Evolutionary conservation across 2,329 filamentous ascomycete genomes (phyloP).

Genomic region (Ophiostoma triangulosporum): DNA sequence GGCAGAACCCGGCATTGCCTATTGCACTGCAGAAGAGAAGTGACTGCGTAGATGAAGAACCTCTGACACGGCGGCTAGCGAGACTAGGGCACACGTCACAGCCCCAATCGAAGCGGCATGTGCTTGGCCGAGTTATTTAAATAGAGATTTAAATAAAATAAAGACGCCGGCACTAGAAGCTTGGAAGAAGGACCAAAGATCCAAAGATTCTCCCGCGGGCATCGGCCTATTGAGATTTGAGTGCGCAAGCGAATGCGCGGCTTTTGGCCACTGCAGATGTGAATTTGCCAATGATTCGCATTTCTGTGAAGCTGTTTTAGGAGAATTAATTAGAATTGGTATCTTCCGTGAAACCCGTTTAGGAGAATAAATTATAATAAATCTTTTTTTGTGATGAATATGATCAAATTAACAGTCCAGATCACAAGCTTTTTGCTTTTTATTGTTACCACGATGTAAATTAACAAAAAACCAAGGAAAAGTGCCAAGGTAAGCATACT

Average conservation of each 20-base stretch:
- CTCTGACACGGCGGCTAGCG: not conserved
- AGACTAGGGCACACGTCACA: not conserved
- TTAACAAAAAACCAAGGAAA: too few species aligned
- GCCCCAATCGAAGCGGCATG: not conserved
- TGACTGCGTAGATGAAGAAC: not conserved
- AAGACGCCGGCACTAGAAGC: not conserved
- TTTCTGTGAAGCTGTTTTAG: too few species aligned
- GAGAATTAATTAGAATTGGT: too few species aligned
- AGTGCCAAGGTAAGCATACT: too few species aligned
- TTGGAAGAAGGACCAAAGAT: not conserved
- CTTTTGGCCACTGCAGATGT: slow-evolving; percentile 5
- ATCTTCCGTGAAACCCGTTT: too few species aligned
- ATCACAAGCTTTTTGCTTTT: too few species aligned
- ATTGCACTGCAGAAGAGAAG: not conserved
- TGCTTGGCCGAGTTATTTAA: too few species aligned
- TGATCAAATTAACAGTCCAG: too few species aligned
- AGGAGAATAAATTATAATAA: too few species aligned
- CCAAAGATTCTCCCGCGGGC: not conserved
- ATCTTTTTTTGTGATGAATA: too few species aligned
- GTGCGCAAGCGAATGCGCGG: slow-evolving; percentile 3
- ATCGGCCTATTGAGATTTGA: not conserved
- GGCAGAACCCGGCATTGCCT: not conserved
- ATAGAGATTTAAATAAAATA: not conserved
- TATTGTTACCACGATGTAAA: too few species aligned
- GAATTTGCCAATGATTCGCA: too few species aligned